Evolutionary conservation across 2,329 filamentous ascomycete genomes (phyloP), one percentile per base, ranked within the genome.

Genomic region (Ascochyta viciae-villosae): DNA sequence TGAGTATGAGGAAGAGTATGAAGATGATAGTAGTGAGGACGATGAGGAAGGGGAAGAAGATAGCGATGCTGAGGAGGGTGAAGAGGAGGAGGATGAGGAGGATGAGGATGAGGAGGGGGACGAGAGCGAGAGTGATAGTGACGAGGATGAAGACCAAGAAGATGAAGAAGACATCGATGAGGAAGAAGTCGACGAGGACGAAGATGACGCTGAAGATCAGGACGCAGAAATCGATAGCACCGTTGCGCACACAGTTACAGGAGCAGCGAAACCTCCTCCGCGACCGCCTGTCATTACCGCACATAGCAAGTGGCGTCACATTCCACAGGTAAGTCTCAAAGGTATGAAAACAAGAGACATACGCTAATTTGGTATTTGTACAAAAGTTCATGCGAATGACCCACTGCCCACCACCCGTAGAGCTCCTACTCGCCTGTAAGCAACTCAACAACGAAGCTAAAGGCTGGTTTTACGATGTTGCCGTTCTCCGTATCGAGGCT

Each of bases 401-500:
- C 2, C 64, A 66, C 22, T 67, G 57, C 43, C 74, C 74, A 6
- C 72, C 72, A 22, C 68, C 71, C 1, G 31, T 63, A 27, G 62
- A 68, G 42, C 65, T 76, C 4, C 61, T 75, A 23, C 60, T 71
- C 16, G 43, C 64, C n/a, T 72, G 58, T 19, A 68, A 68, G 33
- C 61, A 70, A 44, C 60, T 76, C 41, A 68, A 62, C 46, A 44
- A 31, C 3, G 67, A 75, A 57, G 71, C 63, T 24, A 67, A 66
- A 58, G 57, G 66, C 40, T 75, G 70, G 70, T 75, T 68, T 57
- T 75, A 74, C 59, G 58, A 74, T n/a, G 62, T 65, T 13, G 62
- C 68, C 0, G 49, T 65, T 10, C 57, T 75, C 13, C 65, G 52
- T 16, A 68, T 76, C 51, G 52, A 72, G 13, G 70, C 64, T n/a